Conservation (phyloP, 257 asterid genomes). For the Misopates orontium region DNA sequence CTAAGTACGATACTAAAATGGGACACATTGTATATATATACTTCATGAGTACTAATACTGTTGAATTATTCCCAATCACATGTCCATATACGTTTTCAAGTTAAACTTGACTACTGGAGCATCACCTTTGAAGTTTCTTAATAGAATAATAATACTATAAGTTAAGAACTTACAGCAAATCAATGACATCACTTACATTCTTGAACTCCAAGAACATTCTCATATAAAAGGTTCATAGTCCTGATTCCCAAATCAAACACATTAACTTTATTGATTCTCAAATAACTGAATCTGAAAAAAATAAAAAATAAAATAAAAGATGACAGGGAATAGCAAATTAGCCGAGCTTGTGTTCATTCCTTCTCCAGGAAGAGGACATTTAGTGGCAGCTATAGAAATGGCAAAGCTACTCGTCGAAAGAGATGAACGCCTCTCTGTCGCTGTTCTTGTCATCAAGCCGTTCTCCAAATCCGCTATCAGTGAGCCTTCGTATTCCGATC, state of each 20-base stretch:
- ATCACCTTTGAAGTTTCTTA: background rate
- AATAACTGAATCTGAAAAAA: background rate
- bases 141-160: too few species aligned
- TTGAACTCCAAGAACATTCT: background rate
- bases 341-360: conserved; percentile 43
- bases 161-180: background rate
- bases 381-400: conserved; percentile 31
- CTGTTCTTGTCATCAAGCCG: conserved; percentile 32
- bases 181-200: conserved; percentile 2
- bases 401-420: conserved; percentile 33
- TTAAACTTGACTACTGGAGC: background rate
- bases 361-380: conserved; percentile 38
- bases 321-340: background rate
- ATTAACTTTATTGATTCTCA: background rate
- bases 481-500: background rate
- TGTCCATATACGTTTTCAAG: background rate
- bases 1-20: too few species aligned
- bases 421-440: conserved; percentile 29
- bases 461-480: conserved; percentile 5
- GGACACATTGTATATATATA: too few species aligned
- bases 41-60: too few species aligned
- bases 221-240: background rate
- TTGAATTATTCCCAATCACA: too few species aligned
- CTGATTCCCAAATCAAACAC: background rate
- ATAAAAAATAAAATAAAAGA: background rate